Conservation (phyloP, 345 rosid species). For the Populus tremula region DNA sequence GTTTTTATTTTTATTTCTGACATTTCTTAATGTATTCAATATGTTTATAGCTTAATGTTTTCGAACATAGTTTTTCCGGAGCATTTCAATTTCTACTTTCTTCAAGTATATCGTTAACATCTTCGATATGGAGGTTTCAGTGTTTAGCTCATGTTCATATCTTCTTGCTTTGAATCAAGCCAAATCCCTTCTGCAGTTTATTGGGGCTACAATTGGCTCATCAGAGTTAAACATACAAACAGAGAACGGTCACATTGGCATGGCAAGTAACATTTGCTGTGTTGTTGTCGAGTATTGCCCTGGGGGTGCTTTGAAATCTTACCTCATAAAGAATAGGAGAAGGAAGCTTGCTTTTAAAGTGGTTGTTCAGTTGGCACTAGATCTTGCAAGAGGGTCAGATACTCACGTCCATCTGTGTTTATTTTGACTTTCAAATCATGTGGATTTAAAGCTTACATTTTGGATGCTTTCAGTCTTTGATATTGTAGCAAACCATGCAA, state of each 20-base stretch:
- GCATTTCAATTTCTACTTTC: background rate
- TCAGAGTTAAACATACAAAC: constrained; percentile 22
- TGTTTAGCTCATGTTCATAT: background rate
- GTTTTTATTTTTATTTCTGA: too few species aligned
- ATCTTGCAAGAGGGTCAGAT: constrained; percentile 38
- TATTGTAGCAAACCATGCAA: background rate
- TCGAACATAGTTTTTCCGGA: too few species aligned
- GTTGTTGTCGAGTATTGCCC: constrained; percentile 38
- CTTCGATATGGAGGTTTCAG: background rate
- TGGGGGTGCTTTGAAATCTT: constrained; percentile 35
- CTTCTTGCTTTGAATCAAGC: background rate
- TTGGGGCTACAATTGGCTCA: constrained; percentile 32
- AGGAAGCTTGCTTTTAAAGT: constrained; percentile 33
- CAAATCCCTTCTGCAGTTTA: constrained; percentile 24
- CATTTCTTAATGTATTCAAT: too few species aligned
- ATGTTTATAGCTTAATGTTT: too few species aligned
- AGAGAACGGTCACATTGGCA: constrained; percentile 27
- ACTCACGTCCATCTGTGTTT: constrained; percentile 8
- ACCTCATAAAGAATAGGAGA: constrained; percentile 36
- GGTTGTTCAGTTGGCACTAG: constrained; percentile 30
- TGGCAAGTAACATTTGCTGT: constrained; percentile 27
- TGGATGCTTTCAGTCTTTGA: background rate
- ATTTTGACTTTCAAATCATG: background rate
- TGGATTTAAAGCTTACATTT: background rate
- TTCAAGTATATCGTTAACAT: background rate